A percentile compares a stretch with the other conserved stretches of the same genome.
These are phyloP conservation scores for Xylaria hypoxylon DNA, from an alignment of 2,329 filamentous ascomycete genomes.

Conservation along the genomic window DNA sequence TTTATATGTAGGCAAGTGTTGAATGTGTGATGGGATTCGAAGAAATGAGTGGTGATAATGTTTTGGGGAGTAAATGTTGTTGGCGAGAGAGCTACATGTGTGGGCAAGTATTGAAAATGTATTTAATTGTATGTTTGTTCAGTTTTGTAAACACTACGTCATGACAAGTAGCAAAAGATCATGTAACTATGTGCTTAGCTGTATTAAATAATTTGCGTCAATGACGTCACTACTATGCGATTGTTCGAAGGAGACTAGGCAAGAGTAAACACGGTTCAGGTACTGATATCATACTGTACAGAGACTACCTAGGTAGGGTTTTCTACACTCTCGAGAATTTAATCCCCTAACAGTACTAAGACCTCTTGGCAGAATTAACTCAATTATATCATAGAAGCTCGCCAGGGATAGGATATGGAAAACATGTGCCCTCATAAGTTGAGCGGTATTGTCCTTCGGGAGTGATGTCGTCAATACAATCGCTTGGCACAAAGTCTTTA, in stretches of 20 bases:
- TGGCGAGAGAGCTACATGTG: background rate
- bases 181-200: background rate
- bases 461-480: background rate
- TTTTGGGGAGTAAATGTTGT: background rate
- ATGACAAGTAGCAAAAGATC: conserved; percentile 5
- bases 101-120: background rate
- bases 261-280: background rate
- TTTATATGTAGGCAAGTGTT: background rate
- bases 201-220: background rate
- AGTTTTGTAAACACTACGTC: conserved; percentile 30
- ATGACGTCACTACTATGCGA: conserved; percentile 31
- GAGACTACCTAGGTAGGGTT: background rate
- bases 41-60: background rate
- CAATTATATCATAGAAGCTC: background rate
- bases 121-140: conserved; percentile 3
- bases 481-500: background rate
- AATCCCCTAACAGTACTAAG: background rate
- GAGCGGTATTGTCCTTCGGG: background rate
- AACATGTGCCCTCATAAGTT: background rate
- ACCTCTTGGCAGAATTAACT: background rate
- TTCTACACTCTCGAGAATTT: background rate
- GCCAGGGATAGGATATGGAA: background rate
- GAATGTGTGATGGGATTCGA: background rate
- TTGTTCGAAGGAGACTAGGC: background rate
- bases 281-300: conserved; percentile 1